Base-by-base conservation (phyloP, 1,139 yeast species). In the Lodderomyces elongisporus region DNA sequence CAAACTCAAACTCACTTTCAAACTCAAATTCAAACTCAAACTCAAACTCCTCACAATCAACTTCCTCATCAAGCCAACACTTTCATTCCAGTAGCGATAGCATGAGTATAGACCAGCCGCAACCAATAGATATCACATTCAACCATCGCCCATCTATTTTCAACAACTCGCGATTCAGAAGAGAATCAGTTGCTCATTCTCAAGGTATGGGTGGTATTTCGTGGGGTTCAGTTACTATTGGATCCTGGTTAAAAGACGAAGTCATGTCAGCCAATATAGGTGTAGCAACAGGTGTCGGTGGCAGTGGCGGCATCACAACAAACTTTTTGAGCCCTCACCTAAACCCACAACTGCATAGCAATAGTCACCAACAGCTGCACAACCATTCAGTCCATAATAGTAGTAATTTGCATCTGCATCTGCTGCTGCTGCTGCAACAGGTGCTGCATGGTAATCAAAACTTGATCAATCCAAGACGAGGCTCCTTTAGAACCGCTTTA, bases 131-230 rank as follows among this genome's bases (percentile, higher is more conserved):
- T 44, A 68, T 68, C 36, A 62, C 72, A 4, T 62, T 66, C 46
- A 73, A 66, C 43, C 53, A 70, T 38, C 67, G 62, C 32, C 59
- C 61, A 24, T 62, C 70, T 16, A 64, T 67, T 23, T 66, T 68
- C 44, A 51, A 48, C 31, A 57, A 56, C 37, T 49, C 59, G 4
- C 39, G 61, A 34, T 69, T 79, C 41, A 74, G 95, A 48, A 70
- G 97, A 41, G 97, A 89, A 49, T 79, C 89, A 40, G 79, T 91
- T 39, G 96, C 96, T 16, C 97, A 89, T 57, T 83, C 95, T 3
- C 96, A 87, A 56, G 97, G 97, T 7, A 85, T 89, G 79, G 97
- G 97, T 27, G 97, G 97, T 33, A 85, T 91, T 25, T 82, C 95
- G n/a, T 91, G 96, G 96, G 97, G 97, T 17, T 88, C 95, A 2